These are phyloP conservation scores for Candida loeiensis DNA, from an alignment of 805 yeast species.

Conservation along the genomic window DNA sequence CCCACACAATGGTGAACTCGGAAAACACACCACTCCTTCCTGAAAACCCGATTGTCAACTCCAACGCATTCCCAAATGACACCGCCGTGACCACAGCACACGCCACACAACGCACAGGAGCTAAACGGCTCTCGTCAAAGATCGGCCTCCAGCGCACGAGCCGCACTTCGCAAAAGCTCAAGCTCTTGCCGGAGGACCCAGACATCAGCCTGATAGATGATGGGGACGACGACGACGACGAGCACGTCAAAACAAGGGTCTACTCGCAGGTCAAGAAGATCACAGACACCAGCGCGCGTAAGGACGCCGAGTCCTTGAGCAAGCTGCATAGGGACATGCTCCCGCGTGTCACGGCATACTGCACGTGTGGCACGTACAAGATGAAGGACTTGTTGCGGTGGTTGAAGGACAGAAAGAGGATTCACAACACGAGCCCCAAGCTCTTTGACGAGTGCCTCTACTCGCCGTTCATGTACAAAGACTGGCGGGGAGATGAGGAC, in stretches of 20 bases:
- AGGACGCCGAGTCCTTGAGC: slow-evolving; percentile 90
- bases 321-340: slow-evolving; percentile 78
- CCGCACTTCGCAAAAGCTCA: slow-evolving; percentile 69
- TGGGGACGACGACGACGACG: slow-evolving; percentile 28
- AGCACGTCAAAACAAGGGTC: slow-evolving; percentile 42
- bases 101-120: slow-evolving; percentile 10
- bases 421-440: slow-evolving; percentile 77
- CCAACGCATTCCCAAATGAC: neutral
- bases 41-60: slow-evolving; percentile 8
- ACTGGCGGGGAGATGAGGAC: slow-evolving; percentile 57
- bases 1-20: too few species aligned
- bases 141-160: slow-evolving; percentile 74
- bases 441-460: slow-evolving; percentile 92
- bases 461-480: slow-evolving; percentile 82
- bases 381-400: slow-evolving; percentile 86
- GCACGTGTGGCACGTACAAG: slow-evolving; percentile 89
- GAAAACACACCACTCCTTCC: slow-evolving; percentile 5
- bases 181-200: slow-evolving; percentile 62
- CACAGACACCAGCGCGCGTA: slow-evolving; percentile 83
- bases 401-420: slow-evolving; percentile 72
- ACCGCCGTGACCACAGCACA: slow-evolving; percentile 7
- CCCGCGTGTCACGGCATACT: slow-evolving; percentile 94
- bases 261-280: slow-evolving; percentile 82
- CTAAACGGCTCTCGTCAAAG: slow-evolving; percentile 39
- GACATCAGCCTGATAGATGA: slow-evolving; percentile 15